Evolutionary conservation across 2,329 filamentous ascomycete genomes (phyloP).

Genomic region (Karstenula rhodostoma): DNA sequence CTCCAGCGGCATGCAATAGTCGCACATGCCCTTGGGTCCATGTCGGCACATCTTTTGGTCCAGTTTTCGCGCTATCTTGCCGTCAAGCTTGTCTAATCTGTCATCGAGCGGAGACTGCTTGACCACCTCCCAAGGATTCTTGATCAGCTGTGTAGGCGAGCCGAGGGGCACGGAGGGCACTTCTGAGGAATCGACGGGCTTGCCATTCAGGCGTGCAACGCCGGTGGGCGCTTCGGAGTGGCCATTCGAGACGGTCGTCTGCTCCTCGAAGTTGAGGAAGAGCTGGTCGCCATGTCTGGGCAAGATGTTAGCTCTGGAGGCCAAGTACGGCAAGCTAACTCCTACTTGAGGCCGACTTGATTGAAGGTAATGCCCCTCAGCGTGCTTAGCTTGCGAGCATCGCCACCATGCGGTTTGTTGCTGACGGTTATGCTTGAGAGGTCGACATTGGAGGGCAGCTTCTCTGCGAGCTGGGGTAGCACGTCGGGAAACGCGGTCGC

Average conservation of each 20-base stretch:
- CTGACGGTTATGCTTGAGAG: conserved; percentile 65
- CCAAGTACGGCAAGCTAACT: conserved; percentile 19
- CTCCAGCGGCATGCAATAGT: conserved; percentile 97
- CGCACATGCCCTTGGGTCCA: conserved; percentile 97
- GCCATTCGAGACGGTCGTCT: conserved; percentile 60
- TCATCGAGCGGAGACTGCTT: conserved; percentile 89
- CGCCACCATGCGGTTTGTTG: conserved; percentile 67
- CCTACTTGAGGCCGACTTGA: conserved; percentile 65
- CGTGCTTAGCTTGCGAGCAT: conserved; percentile 61
- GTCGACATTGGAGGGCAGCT: conserved; percentile 65
- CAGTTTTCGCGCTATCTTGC: conserved; percentile 80
- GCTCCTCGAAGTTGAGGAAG: conserved; percentile 80
- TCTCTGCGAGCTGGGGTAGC: conserved; percentile 63
- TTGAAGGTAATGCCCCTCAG: conserved; percentile 64
- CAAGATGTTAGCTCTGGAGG: conserved; percentile 26
- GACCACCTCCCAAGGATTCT: conserved; percentile 93
- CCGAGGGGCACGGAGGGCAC: conserved; percentile 68
- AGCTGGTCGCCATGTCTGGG: conserved; percentile 87
- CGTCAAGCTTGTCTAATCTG: conserved; percentile 82
- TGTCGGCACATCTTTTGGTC: conserved; percentile 93
- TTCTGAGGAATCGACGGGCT: conserved; percentile 74
- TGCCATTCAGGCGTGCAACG: conserved; percentile 78
- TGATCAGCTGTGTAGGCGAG: conserved; percentile 69
- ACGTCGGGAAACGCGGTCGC: conserved; percentile 73
- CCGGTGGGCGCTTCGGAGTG: conserved; percentile 43